phyloP scores from a whole-genome alignment of 139 green algal genomes.

The Picochlorum sp. region DNA sequence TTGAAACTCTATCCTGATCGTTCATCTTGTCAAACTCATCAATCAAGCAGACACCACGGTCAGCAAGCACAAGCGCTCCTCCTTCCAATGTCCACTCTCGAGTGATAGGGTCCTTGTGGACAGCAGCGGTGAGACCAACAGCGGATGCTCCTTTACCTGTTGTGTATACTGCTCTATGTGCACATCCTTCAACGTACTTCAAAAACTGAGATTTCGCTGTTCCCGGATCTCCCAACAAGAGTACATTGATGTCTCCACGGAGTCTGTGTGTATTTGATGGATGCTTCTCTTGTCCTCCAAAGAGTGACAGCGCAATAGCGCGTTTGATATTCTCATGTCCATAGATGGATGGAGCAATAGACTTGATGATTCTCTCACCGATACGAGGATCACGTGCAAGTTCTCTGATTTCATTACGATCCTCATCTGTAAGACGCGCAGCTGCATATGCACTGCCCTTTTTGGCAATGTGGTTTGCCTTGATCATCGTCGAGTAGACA shows the following conservation, averaged over 20 bases:
- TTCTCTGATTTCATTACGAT: conserved; percentile 68
- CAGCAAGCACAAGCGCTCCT: conserved; percentile 93
- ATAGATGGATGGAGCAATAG: conserved; percentile 97
- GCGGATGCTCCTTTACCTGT: conserved; percentile 96
- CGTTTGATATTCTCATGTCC: conserved; percentile 97
- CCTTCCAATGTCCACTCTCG: conserved; percentile 97
- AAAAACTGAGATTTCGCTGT: conserved; percentile 96
- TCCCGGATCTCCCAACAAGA: conserved; percentile 93
- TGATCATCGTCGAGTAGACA: conserved; percentile 90
- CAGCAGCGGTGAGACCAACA: conserved; percentile 91
- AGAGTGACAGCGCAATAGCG: conserved; percentile 84
- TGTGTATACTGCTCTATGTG: conserved; percentile 88
- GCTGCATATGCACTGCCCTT: conserved; percentile 64
- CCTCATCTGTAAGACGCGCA: conserved; percentile 81
- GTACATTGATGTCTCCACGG: conserved; percentile 97
- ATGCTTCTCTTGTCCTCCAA: conserved; percentile 84
- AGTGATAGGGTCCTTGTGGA: conserved; percentile 90
- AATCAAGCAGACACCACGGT: conserved; percentile 95
- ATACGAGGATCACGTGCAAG: conserved; percentile 73
- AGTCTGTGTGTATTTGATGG: conserved; percentile 61
- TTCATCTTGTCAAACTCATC: conserved; percentile 99
- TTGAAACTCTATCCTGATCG: conserved; percentile 87
- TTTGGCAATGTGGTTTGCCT: conserved; percentile 80
- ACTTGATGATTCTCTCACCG: conserved; percentile 78
- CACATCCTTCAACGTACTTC: conserved; percentile 96